These are phyloP conservation scores for Pyrrhoderma noxium DNA, from an alignment of 1,284 basidiomycete genomes.

Conservation along the genomic window DNA sequence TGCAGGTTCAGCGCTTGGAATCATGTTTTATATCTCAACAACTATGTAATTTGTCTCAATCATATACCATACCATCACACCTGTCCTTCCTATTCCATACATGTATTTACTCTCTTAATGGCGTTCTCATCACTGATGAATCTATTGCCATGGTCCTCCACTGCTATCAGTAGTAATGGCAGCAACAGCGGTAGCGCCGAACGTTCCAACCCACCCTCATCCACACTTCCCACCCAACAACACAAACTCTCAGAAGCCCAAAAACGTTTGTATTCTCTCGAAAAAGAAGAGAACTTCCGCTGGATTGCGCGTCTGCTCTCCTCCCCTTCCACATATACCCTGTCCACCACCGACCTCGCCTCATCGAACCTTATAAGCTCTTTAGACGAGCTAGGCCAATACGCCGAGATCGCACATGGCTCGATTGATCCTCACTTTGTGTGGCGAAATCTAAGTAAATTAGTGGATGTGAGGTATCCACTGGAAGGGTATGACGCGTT, in stretches of 20 bases:
- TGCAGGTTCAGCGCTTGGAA: too few species aligned
- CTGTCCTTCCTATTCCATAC: too few species aligned
- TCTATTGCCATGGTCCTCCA: too few species aligned
- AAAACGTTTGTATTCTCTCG: conserved; percentile 19
- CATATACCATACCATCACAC: too few species aligned
- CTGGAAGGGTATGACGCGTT: conserved; percentile 19
- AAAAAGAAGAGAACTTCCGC: conserved; percentile 22
- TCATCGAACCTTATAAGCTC: neutral
- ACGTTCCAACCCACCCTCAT: neutral
- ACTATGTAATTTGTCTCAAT: too few species aligned
- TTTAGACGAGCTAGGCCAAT: conserved; percentile 19
- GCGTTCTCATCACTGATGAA: too few species aligned
- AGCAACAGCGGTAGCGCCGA: too few species aligned
- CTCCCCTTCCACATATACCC: conserved; percentile 1
- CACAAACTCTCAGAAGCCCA: conserved; percentile 15
- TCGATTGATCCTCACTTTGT: conserved; percentile 14
- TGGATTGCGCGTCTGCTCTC: conserved; percentile 17
- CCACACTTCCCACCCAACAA: neutral
- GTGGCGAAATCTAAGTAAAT: conserved; percentile 12
- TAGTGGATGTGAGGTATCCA: conserved; percentile 12
- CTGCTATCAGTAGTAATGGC: too few species aligned
- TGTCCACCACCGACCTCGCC: conserved; percentile 5
- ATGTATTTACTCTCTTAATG: too few species aligned
- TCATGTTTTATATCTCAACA: too few species aligned
- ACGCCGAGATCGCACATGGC: conserved; percentile 20